phyloP scores from a whole-genome alignment of 2,329 filamentous ascomycete species.

The Pseudogymnoascus sp. region DNA sequence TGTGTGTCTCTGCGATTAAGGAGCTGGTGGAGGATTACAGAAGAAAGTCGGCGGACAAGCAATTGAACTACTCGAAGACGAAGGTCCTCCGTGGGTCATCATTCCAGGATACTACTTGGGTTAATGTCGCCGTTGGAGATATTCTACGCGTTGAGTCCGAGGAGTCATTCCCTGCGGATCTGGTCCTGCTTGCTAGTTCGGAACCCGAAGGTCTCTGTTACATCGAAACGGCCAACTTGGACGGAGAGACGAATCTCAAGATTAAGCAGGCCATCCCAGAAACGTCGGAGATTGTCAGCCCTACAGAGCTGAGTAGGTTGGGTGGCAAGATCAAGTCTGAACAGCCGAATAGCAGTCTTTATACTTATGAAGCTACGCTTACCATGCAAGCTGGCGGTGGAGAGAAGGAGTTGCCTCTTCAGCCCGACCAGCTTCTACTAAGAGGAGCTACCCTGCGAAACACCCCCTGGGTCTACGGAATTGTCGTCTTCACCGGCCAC shows the following conservation, averaged over 20 bases:
- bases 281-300: constrained; percentile 78
- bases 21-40: constrained; percentile 91
- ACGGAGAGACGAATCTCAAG: constrained; percentile 96
- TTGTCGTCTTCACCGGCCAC: constrained; percentile 95
- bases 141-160: constrained; percentile 90
- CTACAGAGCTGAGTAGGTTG: constrained; percentile 74
- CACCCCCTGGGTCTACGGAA: constrained; percentile 92
- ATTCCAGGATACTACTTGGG: constrained; percentile 86
- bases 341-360: constrained; percentile 95
- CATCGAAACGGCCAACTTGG: constrained; percentile 95
- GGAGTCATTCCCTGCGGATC: constrained; percentile 86
- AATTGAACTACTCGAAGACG: constrained; percentile 81
- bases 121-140: constrained; percentile 87
- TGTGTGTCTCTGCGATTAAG: constrained; percentile 91
- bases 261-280: constrained; percentile 97
- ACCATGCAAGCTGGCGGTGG: constrained; percentile 85
- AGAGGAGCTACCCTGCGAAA: constrained; percentile 91
- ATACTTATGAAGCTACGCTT: constrained; percentile 94
- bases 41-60: constrained; percentile 75
- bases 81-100: constrained; percentile 72
- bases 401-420: constrained; percentile 83
- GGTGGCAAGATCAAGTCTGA: constrained; percentile 85
- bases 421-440: constrained; percentile 86
- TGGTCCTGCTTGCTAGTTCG: constrained; percentile 86
- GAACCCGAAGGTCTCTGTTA: constrained; percentile 97